Base-by-base conservation (phyloP, 1,284 basidiomycete genomes). In the Flammula alnicola region DNA sequence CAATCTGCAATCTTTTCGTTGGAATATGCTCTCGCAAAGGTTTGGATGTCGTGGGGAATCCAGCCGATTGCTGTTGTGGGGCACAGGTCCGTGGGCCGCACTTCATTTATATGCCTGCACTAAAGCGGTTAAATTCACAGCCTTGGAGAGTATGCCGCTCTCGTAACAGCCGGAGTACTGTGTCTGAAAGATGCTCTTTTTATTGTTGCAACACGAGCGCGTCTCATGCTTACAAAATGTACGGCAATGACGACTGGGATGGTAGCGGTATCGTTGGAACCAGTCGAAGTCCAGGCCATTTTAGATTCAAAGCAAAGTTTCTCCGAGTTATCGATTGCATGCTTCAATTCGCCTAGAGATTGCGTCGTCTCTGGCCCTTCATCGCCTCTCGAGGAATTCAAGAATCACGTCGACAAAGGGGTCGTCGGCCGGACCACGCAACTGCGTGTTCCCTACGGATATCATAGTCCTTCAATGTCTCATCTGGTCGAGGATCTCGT, bases 31-130 rank as follows among this genome's bases (percentile, higher is more conserved):
- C 65, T 89, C 9, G 75, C 78, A 1, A 67, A 66, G 33, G 52
- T 88, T 17, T 89, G 84, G 85, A 76, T 76, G 31, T 79, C 76
- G 3, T 88, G 83, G 84, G 86, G 86, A 1, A 42, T 88, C 4
- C 54, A 57, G 17, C 85, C 86, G 2, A 58, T 65, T 12, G 80
- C 75, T 0, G 79, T 86, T 16, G 73, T 82, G 19, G 85, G 86
- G 4, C 85, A 88, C 56, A 88, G 86, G 86, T 86, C 47, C 50
- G 73, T 62, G 27, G 44, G 26, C 43, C 36, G 51, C 26, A 27
- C 19, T 14, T 44, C 39, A 56, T 26, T 32, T 31, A 37, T 40
- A 14, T 38, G 41, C 11, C 7, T 50, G 20, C 26, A 45, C 52
- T 46, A 35, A 54, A 47, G 26, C 48, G 14, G 40, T 49, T 37